A percentile compares a stretch with the other conserved stretches of the same genome.
Conservation (phyloP, 768 basidiomycete species). For the Suillus americanus region DNA sequence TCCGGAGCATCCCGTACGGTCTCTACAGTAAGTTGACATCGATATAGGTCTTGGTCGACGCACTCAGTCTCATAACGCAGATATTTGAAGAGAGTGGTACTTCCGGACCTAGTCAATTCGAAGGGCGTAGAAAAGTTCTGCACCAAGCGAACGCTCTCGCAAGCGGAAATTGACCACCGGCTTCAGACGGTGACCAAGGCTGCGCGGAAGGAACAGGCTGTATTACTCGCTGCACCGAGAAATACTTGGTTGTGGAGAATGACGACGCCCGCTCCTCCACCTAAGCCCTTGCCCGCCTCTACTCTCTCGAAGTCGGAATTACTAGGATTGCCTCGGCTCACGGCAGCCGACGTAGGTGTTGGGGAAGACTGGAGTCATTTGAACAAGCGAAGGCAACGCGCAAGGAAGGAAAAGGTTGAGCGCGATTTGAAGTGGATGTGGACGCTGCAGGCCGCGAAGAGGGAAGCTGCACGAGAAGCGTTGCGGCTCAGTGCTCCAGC, state of each 20-base stretch:
- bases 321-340: constrained; percentile 10
- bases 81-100: constrained; percentile 55
- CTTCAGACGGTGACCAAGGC: constrained; percentile 21
- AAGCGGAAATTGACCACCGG: constrained; percentile 25
- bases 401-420: constrained; percentile 45
- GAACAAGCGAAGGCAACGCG: constrained; percentile 51
- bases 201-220: constrained; percentile 18
- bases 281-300: constrained; percentile 3
- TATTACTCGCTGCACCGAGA: constrained; percentile 17
- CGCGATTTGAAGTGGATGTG: constrained; percentile 41
- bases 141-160: constrained; percentile 29
- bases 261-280: constrained; percentile 1
- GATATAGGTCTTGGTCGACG: neutral
- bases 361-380: constrained; percentile 54
- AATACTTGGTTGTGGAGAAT: constrained; percentile 44
- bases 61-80: constrained; percentile 29
- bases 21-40: constrained; percentile 43
- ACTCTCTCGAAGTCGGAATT: constrained; percentile 25
- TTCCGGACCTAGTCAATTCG: constrained; percentile 44
- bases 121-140: constrained; percentile 44
- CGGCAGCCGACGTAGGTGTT: constrained; percentile 31
- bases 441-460: constrained; percentile 30
- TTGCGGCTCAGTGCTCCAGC: neutral
- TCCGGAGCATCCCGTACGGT: constrained; percentile 51
- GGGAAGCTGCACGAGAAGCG: constrained; percentile 3